Evolutionary conservation across 1,139 yeast genomes (phyloP), one percentile per base, ranked within the genome.

Genomic region (Hansenula lynferdii): DNA sequence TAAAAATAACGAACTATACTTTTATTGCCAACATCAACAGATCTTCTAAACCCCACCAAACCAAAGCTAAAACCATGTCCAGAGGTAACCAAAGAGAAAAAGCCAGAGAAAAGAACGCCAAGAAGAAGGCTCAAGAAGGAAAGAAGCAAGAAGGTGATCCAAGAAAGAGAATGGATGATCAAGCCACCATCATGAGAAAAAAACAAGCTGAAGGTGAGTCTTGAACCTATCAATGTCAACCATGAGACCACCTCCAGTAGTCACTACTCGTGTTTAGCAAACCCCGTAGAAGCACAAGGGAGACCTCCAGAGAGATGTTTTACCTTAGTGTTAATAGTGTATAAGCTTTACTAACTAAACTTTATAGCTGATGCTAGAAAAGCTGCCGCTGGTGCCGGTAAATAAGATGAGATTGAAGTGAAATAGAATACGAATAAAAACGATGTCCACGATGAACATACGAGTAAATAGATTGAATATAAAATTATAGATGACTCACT

Each of bases 51-150:
- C n/a, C n/a, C n/a, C n/a, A n/a, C n/a, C n/a, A n/a, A n/a, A 23
- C 16, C 10, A n/a, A 14, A n/a, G 6, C 12, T 7, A 15, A 4
- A 12, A 26, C 8, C 5, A 90, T 90, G 97, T 83, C 96, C 38
- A 77, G 98, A 70, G 98, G 98, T 24, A 92, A 92, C 64, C 97
- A 92, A 65, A 77, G 98, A 62, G 98, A 92, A 37, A 75, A 85
- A 54, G 97, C 97, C 22, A 76, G 98, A 58, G 89, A 82, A 44
- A 90, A 86, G 67, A 87, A 86, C 64, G 61, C 67, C 58, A 92
- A 90, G 69, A 90, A 90, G 64, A 82, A 75, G 31, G 70, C 70
- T 5, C 64, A 67, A 21, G 80, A 82, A 60, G 70, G 66, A 53
- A 75, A 72, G 59, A 86, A 87, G 70, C 77, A 76, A 57, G 71